Conservation (phyloP, 768 basidiomycete genomes). For the Leccinum incarnatum region DNA sequence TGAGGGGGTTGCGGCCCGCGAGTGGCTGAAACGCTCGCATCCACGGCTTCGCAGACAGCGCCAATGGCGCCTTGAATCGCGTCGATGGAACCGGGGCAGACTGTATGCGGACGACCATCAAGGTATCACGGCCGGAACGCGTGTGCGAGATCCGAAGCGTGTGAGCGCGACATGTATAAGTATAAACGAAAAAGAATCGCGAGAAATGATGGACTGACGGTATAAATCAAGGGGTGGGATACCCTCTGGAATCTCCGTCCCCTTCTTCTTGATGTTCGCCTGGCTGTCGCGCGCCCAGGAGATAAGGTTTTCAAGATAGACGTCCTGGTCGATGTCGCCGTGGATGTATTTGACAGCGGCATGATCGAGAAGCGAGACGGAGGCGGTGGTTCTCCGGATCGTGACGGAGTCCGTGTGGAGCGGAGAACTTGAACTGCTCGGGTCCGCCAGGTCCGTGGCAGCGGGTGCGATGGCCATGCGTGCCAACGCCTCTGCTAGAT, state of each 20-base stretch:
- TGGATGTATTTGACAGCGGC: conserved; percentile 73
- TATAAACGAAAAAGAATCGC: neutral
- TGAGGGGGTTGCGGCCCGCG: conserved; percentile 14
- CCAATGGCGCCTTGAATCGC: conserved; percentile 83
- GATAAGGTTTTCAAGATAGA: conserved; percentile 64
- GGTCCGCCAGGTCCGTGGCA: neutral
- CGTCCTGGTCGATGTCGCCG: conserved; percentile 63
- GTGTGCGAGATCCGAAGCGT: neutral
- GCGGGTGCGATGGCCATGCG: conserved; percentile 38
- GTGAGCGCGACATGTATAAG: neutral
- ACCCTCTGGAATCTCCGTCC: conserved; percentile 73
- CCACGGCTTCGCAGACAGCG: conserved; percentile 86
- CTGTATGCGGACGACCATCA: conserved; percentile 34
- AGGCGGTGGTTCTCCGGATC: conserved; percentile 53
- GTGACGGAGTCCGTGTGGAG: conserved; percentile 33
- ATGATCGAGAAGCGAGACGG: conserved; percentile 53
- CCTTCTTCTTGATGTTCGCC: conserved; percentile 57
- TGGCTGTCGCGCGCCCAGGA: conserved; percentile 57
- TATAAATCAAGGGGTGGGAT: conserved; percentile 81
- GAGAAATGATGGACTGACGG: conserved; percentile 42
- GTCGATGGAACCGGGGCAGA: conserved; percentile 72
- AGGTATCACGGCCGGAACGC: neutral
- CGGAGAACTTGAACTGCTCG: conserved; percentile 8
- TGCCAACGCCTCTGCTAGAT: conserved; percentile 45
- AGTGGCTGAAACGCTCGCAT: conserved; percentile 47